Evolutionary conservation across 2,329 filamentous ascomycete species (phyloP).

Genomic region (Monosporascus sp.): DNA sequence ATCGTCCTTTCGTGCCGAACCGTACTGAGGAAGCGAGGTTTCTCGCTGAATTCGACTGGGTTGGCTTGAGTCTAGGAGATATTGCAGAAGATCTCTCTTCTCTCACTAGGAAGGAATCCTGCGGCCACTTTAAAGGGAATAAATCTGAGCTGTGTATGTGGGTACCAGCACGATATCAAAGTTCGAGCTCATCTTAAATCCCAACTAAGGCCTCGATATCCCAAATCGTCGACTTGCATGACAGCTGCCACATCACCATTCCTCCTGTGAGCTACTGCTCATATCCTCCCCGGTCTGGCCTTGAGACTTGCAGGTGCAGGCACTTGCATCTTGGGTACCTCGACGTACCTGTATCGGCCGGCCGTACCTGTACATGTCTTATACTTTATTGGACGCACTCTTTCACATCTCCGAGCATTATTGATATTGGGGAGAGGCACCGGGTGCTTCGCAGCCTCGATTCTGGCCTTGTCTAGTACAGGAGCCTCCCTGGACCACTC

Average conservation of each 20-base stretch:
- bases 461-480: constrained; percentile 23
- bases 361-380: constrained; percentile 27
- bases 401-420: constrained; percentile 20
- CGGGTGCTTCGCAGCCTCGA: constrained; percentile 26
- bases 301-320: constrained; percentile 19
- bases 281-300: constrained; percentile 32
- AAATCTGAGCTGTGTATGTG: background rate
- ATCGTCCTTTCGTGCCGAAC: background rate
- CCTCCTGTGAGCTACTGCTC: constrained; percentile 35
- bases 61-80: background rate
- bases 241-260: constrained; percentile 42
- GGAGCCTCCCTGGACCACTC: constrained; percentile 19
- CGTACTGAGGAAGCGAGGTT: background rate
- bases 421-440: constrained; percentile 24
- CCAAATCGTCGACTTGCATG: constrained; percentile 43
- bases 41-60: background rate
- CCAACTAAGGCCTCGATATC: constrained; percentile 21
- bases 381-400: constrained; percentile 26
- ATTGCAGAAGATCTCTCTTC: background rate
- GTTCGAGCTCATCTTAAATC: constrained; percentile 4
- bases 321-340: constrained; percentile 19
- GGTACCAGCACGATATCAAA: constrained; percentile 2
- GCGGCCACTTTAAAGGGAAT: background rate
- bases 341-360: constrained; percentile 26
- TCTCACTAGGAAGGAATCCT: background rate